These are phyloP conservation scores for Phaeosphaeriaceae sp. DNA, from an alignment of 2,329 filamentous ascomycete genomes.

Conservation along the genomic window DNA sequence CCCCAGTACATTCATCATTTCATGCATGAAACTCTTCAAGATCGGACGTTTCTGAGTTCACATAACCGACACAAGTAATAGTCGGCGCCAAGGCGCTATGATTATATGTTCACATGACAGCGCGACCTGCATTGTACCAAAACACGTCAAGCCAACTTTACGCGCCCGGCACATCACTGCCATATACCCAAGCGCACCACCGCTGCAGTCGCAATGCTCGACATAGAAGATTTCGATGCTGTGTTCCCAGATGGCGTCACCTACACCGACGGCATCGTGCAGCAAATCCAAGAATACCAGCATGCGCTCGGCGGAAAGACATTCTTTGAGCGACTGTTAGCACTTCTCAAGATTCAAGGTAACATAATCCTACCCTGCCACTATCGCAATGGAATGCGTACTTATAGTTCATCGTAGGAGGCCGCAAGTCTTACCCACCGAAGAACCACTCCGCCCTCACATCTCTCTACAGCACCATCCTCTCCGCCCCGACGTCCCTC, in stretches of 20 bases:
- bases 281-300: constrained; percentile 72
- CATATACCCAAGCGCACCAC: not conserved
- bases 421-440: constrained; percentile 76
- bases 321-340: constrained; percentile 82
- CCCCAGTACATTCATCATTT: too few species aligned
- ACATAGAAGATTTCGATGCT: constrained; percentile 72
- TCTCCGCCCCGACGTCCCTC: constrained; percentile 68
- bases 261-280: constrained; percentile 43
- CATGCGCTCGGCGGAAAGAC: constrained; percentile 73
- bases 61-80: not conserved
- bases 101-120: constrained; percentile 18
- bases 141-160: constrained; percentile 19
- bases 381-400: constrained; percentile 7
- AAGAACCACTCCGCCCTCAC: constrained; percentile 71
- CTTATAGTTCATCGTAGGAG: constrained; percentile 34
- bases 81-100: constrained; percentile 4
- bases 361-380: too few species aligned
- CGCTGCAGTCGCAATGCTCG: constrained; percentile 58
- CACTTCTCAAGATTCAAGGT: constrained; percentile 76
- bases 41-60: not conserved
- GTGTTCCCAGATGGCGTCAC: constrained; percentile 62
- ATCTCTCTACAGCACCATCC: constrained; percentile 74
- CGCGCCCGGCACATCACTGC: constrained; percentile 12
- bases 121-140: constrained; percentile 18
- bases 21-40: too few species aligned